phyloP scores from a whole-genome alignment of 2,329 filamentous ascomycete genomes.

The Botrytis sinoallii region DNA sequence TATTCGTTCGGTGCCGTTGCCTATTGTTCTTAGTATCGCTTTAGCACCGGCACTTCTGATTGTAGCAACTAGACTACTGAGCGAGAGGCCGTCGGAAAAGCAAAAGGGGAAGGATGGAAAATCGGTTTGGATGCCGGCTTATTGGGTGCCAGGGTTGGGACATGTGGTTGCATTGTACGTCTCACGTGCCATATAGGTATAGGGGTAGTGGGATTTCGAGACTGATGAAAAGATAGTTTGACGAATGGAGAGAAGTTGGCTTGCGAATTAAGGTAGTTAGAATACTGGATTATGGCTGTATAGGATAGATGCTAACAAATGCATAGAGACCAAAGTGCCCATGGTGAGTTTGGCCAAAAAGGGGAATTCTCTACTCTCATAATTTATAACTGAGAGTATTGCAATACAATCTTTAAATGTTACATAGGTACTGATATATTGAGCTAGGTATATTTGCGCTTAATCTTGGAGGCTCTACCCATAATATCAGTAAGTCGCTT shows the following conservation, averaged over 20 bases:
- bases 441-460: slow-evolving; percentile 30
- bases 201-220: not conserved
- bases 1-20: slow-evolving; percentile 18
- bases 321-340: slow-evolving; percentile 30
- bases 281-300: not conserved
- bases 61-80: slow-evolving; percentile 31
- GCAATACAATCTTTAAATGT: not conserved
- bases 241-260: slow-evolving; percentile 29
- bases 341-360: slow-evolving; percentile 24
- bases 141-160: slow-evolving; percentile 58
- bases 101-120: slow-evolving; percentile 20
- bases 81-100: slow-evolving; percentile 20
- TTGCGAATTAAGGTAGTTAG: slow-evolving; percentile 27
- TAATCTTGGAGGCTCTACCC: slow-evolving; percentile 29
- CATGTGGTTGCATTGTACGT: slow-evolving; percentile 50
- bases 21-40: slow-evolving; percentile 25
- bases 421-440: not conserved
- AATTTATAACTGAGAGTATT: not conserved
- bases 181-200: slow-evolving; percentile 29
- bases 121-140: slow-evolving; percentile 50
- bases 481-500: slow-evolving; percentile 31
- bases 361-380: not conserved
- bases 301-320: not conserved
- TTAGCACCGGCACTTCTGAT: slow-evolving; percentile 27
- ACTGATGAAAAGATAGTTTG: slow-evolving; percentile 28